Base-by-base conservation (phyloP, 345 rosid species). In the Crucihimalaya himalaica region DNA sequence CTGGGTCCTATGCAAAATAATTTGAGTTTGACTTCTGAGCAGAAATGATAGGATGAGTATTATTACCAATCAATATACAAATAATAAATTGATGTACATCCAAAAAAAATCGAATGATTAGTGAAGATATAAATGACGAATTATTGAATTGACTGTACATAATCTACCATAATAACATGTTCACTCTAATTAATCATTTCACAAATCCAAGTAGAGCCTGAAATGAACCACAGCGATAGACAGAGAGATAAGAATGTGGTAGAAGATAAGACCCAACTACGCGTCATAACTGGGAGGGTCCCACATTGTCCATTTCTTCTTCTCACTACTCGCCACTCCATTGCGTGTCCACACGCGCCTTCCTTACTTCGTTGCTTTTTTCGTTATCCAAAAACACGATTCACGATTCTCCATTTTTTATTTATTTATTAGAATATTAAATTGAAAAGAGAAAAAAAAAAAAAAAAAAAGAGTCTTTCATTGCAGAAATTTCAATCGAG, bases 201-300 rank as follows among this genome's bases (percentile, higher is more conserved):
- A 6, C 31, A 29, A 29, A 6, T 29, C 31, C 39, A 35, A 35
- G 39, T 35, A 35, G 39, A 35, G 39, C 39, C 39, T 35, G 39
- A 35, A 35, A 8, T 9, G 39, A 35, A 35, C 39, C 35, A 9
- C 35, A 7, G 35, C 8, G 35, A 32, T 32, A 32, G 13, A 35
- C 39, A 34, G n/a, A n/a, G n/a, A 53, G 66, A 73, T 32, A 73
- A 73, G 65, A 65, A 64, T 45, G 66, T 46, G 39, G 66, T 46
- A 65, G 68, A 74, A 73, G 78, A 65, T 65, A 65, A 73, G 65
- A 37, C 56, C 64, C 48, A 35, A 43, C 63, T 56, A 65, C 71
- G 34, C 77, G 77, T 73, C 64, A 63, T 29, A 35, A 2, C 14
- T 5, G 58, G 71, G 63, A 23, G 58, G 71, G 63, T n/a, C 77